Evolutionary conservation across 2,329 filamentous ascomycete genomes (phyloP), one percentile per base, ranked within the genome.

Genomic region (Lasiodiplodia theobromae): DNA sequence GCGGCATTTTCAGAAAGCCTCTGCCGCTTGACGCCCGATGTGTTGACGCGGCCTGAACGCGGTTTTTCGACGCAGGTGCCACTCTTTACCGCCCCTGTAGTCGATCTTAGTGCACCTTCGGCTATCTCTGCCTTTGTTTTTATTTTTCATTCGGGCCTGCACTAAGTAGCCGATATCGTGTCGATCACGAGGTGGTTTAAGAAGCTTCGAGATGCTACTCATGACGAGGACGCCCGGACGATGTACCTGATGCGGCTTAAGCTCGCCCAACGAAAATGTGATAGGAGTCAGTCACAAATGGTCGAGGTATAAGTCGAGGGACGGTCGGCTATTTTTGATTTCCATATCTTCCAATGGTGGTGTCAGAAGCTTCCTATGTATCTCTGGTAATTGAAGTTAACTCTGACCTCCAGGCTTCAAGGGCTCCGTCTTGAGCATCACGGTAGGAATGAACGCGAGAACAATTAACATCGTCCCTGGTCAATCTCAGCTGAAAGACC

Each of bases 1-100:
- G 56, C 56, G 56, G 37, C 56, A 44, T 60, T 60, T 47, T 60
- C 56, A n/a, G 31, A 34, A 34, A 38, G 38, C 54, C 8, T 21
- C 25, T 28, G 8, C 51, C 25, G 25, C 51, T 53, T 28, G 56
- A 37, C 38, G 38, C 56, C 56, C 56, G 40, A 60, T 47, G 18
- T 47, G 56, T 47, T 47, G 44, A 14, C 16, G 38, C 37, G 37
- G 54, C 54, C 54, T 23, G n/a, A 58, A 18, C 44, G 44, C 2
- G 31, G 31, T 34, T 23, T 58, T 38, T 57, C 16, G 28, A 6
- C n/a, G 51, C 21, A 28, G 51, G 51, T 16, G 25, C 23, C 51
- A 28, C 51, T 18, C 25, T 53, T 47, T 18, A 47, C 44, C 44
- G 44, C 44, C 44, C 44, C 21, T 47, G n/a, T 21, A 3, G 44